Conservation (phyloP, 805 yeast genomes). For the Kodamaea fukazawae region DNA sequence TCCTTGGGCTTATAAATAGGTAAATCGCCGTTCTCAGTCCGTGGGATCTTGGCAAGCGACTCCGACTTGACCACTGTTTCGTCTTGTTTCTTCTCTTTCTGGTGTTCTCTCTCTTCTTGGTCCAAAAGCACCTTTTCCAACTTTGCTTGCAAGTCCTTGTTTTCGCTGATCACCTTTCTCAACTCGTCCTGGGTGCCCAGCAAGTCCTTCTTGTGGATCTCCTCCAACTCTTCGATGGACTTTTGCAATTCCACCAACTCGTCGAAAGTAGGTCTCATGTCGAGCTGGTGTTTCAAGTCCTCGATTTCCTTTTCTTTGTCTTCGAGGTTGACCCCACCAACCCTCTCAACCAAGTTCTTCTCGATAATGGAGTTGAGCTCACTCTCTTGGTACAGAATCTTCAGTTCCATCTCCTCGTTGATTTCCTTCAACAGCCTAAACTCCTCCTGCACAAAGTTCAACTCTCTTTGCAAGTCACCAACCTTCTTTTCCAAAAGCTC, state of each 20-base stretch:
- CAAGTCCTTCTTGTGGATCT: conserved; percentile 35
- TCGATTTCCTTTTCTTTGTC: conserved; percentile 20
- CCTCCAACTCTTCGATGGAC: conserved; percentile 42
- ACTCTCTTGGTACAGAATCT: conserved; percentile 10
- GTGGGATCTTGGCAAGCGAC: not conserved
- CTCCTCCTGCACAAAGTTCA: conserved; percentile 10
- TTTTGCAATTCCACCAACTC: conserved; percentile 44
- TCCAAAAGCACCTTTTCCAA: conserved; percentile 11
- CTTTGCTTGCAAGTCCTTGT: conserved; percentile 21
- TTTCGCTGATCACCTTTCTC: conserved; percentile 19
- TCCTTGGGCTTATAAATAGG: conserved; percentile 51
- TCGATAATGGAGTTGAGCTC: conserved; percentile 13
- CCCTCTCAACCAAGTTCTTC: conserved; percentile 12
- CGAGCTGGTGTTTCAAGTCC: conserved; percentile 30
- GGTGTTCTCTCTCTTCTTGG: conserved; percentile 2
- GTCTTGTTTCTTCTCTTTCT: conserved; percentile 2
- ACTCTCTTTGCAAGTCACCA: conserved; percentile 9
- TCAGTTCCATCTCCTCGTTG: conserved; percentile 11
- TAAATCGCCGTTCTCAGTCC: conserved; percentile 16
- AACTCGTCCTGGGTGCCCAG: conserved; percentile 24
- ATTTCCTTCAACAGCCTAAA: conserved; percentile 10
- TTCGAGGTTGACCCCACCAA: conserved; percentile 9
- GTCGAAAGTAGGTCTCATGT: conserved; percentile 39
- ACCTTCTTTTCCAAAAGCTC: conserved; percentile 12
- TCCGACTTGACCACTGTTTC: not conserved